Conservation (phyloP, 2,329 filamentous ascomycete species). For the Anthostomella pinea region DNA sequence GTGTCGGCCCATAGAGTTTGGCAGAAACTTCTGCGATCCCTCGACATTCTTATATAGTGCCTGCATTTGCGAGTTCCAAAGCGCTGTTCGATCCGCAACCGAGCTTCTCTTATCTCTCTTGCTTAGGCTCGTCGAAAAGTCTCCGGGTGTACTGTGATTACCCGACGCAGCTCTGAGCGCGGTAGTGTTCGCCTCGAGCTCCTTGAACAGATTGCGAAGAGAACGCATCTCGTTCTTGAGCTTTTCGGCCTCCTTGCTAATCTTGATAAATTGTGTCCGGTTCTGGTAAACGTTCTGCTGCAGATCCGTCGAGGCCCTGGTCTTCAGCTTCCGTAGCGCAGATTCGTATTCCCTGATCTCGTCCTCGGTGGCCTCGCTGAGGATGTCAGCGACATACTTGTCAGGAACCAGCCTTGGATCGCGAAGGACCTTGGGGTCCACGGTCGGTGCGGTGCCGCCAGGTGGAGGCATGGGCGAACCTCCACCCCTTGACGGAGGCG, state of each 20-base stretch:
- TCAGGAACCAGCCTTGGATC: slow-evolving; percentile 79
- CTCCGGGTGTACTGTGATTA: slow-evolving; percentile 48
- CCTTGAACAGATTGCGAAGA: slow-evolving; percentile 84
- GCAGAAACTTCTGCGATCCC: slow-evolving; percentile 94
- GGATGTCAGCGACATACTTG: slow-evolving; percentile 69
- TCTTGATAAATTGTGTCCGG: slow-evolving; percentile 96
- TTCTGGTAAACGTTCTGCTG: slow-evolving; percentile 98
- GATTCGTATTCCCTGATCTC: slow-evolving; percentile 82
- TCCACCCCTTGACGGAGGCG: slow-evolving; percentile 52
- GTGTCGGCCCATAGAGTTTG: slow-evolving; percentile 85
- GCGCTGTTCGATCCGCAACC: slow-evolving; percentile 65
- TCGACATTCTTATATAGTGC: slow-evolving; percentile 96
- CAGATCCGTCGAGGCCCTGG: slow-evolving; percentile 75
- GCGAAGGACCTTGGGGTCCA: slow-evolving; percentile 75
- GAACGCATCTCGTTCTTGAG: slow-evolving; percentile 94
- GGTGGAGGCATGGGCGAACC: slow-evolving; percentile 42
- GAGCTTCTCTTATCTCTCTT: slow-evolving; percentile 85
- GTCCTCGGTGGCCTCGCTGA: slow-evolving; percentile 82
- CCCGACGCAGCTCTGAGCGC: slow-evolving; percentile 60
- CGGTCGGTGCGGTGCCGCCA: slow-evolving; percentile 54
- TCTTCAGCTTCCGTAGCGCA: slow-evolving; percentile 72
- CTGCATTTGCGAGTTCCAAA: slow-evolving; percentile 71
- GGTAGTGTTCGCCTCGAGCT: slow-evolving; percentile 76
- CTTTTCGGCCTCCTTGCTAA: slow-evolving; percentile 98
- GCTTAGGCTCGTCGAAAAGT: slow-evolving; percentile 54